These are phyloP conservation scores for Serendipita vermifera DNA, from an alignment of 768 basidiomycete genomes.

Conservation along the genomic window DNA sequence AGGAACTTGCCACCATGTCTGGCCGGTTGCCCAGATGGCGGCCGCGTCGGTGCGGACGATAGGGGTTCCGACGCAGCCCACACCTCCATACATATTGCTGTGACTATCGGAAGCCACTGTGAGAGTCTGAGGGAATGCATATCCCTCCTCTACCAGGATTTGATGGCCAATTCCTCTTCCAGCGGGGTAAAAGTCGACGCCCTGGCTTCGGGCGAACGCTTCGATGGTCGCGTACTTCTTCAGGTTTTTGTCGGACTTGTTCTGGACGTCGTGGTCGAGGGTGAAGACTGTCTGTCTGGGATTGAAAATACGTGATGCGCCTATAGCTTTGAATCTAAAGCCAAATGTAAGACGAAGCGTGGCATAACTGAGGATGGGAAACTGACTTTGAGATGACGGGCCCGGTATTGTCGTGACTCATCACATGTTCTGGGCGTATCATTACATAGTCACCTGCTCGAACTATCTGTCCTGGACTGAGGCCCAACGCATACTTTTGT, in stretches of 20 bases:
- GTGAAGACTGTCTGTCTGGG: slow-evolving; percentile 86
- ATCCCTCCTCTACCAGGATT: slow-evolving; percentile 93
- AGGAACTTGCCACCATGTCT: slow-evolving; percentile 99
- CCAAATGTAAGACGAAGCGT: not conserved
- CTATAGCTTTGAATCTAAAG: slow-evolving; percentile 82
- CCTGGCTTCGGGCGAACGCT: slow-evolving; percentile 70
- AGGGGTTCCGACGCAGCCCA: slow-evolving; percentile 93
- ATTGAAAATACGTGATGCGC: slow-evolving; percentile 71
- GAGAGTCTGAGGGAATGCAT: slow-evolving; percentile 89
- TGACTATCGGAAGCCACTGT: slow-evolving; percentile 96
- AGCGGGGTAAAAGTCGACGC: slow-evolving; percentile 91
- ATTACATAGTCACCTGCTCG: slow-evolving; percentile 98
- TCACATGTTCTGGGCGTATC: slow-evolving; percentile 96
- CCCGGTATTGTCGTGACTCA: slow-evolving; percentile 97
- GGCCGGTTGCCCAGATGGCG: slow-evolving; percentile 94
- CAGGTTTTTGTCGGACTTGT: slow-evolving; percentile 80
- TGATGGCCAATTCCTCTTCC: slow-evolving; percentile 98
- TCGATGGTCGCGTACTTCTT: slow-evolving; percentile 88
- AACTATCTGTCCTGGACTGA: slow-evolving; percentile 65
- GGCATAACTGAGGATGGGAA: not conserved
- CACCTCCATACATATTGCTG: slow-evolving; percentile 98
- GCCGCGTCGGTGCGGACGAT: slow-evolving; percentile 94
- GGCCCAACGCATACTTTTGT: slow-evolving; percentile 88
- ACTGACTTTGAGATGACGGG: slow-evolving; percentile 94
- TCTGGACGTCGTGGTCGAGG: slow-evolving; percentile 97